Conservation (phyloP, 2,329 filamentous ascomycete genomes). For the Tolypocladium tropicale region DNA sequence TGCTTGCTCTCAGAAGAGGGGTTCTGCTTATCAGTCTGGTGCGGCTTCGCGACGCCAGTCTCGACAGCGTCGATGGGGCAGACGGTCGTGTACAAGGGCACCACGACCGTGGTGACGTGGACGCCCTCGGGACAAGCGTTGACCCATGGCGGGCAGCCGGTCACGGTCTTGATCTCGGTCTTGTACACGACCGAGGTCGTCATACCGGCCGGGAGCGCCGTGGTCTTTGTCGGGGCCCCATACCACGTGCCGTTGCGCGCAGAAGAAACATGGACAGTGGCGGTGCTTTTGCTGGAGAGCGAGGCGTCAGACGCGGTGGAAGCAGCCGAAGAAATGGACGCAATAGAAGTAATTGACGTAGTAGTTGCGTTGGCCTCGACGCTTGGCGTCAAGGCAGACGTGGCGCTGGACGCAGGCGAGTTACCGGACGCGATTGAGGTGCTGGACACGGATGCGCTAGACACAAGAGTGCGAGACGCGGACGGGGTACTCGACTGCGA, state of each 20-base stretch:
- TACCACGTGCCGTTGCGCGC: background rate
- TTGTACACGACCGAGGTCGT: background rate
- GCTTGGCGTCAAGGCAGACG: background rate
- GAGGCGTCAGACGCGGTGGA: background rate
- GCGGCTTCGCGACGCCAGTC: too few relatives aligned
- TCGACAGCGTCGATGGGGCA: background rate
- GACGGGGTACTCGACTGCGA: background rate
- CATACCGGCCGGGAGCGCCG: background rate
- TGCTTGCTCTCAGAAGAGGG: too few relatives aligned
- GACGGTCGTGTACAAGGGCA: background rate
- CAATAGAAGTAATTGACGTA: background rate
- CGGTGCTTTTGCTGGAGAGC: background rate
- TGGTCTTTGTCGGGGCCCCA: background rate
- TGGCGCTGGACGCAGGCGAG: background rate
- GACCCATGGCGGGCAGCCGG: background rate
- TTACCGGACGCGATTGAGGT: background rate
- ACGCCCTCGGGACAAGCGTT: background rate
- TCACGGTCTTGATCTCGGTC: background rate
- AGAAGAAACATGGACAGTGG: background rate
- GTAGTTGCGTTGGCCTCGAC: background rate
- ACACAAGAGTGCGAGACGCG: background rate
- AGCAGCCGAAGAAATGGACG: background rate
- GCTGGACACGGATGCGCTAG: background rate
- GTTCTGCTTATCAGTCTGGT: too few relatives aligned
- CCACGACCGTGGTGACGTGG: background rate